phyloP scores from a whole-genome alignment of 1,284 basidiomycete genomes.

The Ceratobasidium papillatum region DNA sequence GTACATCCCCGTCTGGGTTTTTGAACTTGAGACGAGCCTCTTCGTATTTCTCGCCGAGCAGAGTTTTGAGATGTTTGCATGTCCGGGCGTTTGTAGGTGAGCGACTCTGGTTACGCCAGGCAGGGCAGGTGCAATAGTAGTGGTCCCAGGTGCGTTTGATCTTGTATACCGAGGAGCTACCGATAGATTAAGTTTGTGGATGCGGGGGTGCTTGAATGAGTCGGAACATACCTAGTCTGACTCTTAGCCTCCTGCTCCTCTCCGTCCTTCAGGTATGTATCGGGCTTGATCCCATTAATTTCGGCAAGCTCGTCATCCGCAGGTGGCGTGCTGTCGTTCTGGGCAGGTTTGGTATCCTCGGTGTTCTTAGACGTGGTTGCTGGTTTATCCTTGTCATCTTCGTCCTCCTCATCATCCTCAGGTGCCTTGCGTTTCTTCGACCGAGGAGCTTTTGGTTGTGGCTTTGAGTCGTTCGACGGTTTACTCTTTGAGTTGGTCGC shows the following conservation, averaged over 20 bases:
- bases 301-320: conserved; percentile 55
- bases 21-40: conserved; percentile 57
- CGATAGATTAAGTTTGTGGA: neutral
- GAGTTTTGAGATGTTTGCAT: conserved; percentile 67
- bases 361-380: neutral
- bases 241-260: conserved; percentile 58
- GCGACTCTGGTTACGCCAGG: conserved; percentile 60
- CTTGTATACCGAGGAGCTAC: conserved; percentile 60
- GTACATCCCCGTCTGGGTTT: conserved; percentile 56
- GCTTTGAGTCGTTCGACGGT: neutral
- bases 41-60: conserved; percentile 69
- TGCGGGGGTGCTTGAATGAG: neutral
- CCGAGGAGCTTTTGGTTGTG: neutral
- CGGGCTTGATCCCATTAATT: conserved; percentile 60
- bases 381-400: neutral
- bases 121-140: conserved; percentile 57
- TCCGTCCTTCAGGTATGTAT: conserved; percentile 56
- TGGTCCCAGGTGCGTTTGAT: conserved; percentile 63
- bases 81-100: conserved; percentile 63
- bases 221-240: conserved; percentile 53
- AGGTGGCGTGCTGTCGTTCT: neutral
- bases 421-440: conserved; percentile 27
- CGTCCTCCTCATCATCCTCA: conserved; percentile 14
- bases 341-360: neutral
- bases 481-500: neutral